These are phyloP conservation scores for Fusarium anthophilum DNA, from an alignment of 2,329 filamentous ascomycete species.

Conservation along the genomic window DNA sequence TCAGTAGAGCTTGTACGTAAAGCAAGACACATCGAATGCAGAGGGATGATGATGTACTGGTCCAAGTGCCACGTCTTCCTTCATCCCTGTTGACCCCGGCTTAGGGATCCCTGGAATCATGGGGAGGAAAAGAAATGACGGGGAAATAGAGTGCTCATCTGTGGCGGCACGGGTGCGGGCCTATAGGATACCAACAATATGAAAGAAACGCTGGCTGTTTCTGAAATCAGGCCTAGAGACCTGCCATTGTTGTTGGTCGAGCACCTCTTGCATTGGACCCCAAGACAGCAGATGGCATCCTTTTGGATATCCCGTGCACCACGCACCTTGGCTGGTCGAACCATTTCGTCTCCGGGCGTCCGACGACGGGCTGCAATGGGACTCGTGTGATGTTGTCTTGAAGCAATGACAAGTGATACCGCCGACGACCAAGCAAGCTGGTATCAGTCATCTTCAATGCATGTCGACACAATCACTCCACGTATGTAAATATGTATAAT, in stretches of 20 bases:
- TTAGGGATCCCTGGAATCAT: not conserved
- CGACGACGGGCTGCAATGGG: slow-evolving; percentile 13
- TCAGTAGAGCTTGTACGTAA: slow-evolving; percentile 13
- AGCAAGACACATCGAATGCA: slow-evolving; percentile 10
- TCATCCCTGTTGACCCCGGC: slow-evolving; percentile 13
- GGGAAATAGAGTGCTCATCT: slow-evolving; percentile 14
- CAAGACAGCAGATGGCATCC: not conserved
- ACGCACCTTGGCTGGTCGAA: slow-evolving; percentile 1
- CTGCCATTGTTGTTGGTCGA: slow-evolving; percentile 3
- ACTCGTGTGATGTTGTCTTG: not conserved
- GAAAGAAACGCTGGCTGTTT: slow-evolving; percentile 22
- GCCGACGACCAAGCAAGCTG: not conserved
- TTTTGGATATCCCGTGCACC: slow-evolving; percentile 4
- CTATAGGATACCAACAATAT: not conserved
- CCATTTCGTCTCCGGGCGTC: slow-evolving; percentile 26
- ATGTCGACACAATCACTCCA: slow-evolving; percentile 19
- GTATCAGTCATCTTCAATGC: not conserved
- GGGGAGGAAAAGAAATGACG: slow-evolving; percentile 11
- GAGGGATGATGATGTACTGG: not conserved
- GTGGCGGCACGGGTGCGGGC: not conserved
- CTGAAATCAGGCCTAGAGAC: not conserved
- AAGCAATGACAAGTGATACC: not conserved
- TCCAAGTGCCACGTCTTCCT: slow-evolving; percentile 11
- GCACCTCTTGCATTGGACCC: not conserved
- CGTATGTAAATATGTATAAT: slow-evolving; percentile 2